A percentile compares a stretch with the other conserved stretches of the same genome.
These are phyloP conservation scores for Pinguiococcus pyrenoidosus DNA, from an alignment of 108 stramenopile genomes.

Conservation along the genomic window DNA sequence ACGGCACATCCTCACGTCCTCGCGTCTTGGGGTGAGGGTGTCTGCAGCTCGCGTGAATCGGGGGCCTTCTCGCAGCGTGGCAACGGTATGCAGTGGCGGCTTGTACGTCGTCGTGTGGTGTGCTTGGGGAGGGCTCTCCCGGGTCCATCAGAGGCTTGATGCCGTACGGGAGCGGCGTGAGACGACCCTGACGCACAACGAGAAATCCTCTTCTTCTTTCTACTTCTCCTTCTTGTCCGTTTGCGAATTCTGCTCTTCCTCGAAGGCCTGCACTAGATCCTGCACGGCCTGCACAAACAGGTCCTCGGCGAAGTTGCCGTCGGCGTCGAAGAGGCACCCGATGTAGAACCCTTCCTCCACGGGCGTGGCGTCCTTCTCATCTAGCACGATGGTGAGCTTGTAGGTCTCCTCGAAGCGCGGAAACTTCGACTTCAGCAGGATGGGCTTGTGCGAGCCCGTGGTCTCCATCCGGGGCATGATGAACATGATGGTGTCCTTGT, in stretches of 20 bases:
- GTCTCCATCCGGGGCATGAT: constrained; percentile 55
- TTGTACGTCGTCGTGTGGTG: too few species aligned
- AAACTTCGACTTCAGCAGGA: constrained; percentile 60
- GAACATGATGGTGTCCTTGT: constrained; percentile 70
- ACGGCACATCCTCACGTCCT: too few species aligned
- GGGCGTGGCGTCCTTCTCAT: constrained; percentile 32
- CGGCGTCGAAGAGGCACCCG: constrained; percentile 75
- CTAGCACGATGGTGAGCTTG: constrained; percentile 61
- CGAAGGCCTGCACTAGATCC: constrained; percentile 47
- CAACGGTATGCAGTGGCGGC: too few species aligned
- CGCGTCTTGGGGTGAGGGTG: too few species aligned
- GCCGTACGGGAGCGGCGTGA: too few species aligned
- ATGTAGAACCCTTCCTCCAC: constrained; percentile 46
- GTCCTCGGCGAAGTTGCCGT: constrained; percentile 75
- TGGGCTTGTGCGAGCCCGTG: constrained; percentile 36
- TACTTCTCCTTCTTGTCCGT: constrained; percentile 47
- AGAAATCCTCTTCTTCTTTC: not conserved
- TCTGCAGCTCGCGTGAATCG: too few species aligned
- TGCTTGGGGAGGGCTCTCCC: too few species aligned
- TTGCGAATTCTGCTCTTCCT: constrained; percentile 6
- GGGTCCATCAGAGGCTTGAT: too few species aligned
- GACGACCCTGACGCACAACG: too few species aligned
- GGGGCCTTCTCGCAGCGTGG: too few species aligned
- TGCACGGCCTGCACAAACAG: constrained; percentile 52
- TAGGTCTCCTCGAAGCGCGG: constrained; percentile 73